Base-by-base conservation (phyloP, 2,329 filamentous ascomycete genomes). In the Xylaria sp. region DNA sequence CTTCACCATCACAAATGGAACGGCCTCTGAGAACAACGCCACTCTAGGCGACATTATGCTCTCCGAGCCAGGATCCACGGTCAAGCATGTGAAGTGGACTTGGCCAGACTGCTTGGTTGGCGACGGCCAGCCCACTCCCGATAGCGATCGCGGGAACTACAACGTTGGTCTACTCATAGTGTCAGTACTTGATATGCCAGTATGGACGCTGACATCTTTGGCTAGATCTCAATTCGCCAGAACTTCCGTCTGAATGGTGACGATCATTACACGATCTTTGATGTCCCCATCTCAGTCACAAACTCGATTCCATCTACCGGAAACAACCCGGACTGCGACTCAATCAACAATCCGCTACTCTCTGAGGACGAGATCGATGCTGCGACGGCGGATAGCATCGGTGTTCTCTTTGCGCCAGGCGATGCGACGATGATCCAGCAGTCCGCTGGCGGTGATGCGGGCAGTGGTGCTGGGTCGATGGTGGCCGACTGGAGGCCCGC, bases 11-110 rank as follows among this genome's bases (percentile, higher is more conserved):
- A 82, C 83, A 3, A 88, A 88, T 70, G 81, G 83, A 54, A 87
- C 84, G 2, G 78, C 78, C 4, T 74, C 78, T 2, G 71, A 72
- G 6, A 76, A 78, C 58, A 78, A 80, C 55, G 81, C 80, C 6
- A 86, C 80, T 49, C 72, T 86, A 5, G 83, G 83, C 1, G 77
- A 86, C 54, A 85, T 90, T 57, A 81, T 90, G 76, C 71, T 74
- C 34, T 83, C 87, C 63, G 86, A 90, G 68, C 73, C 79, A 0
- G 81, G 82, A 2, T 88, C 85, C 68, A 90, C 87, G 0, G 88
- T 90, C 49, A 90, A 90, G 70, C 87, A 90, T 69, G 79, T 90
- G 62, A 86, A 86, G 68, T 90, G 87, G 85, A 76, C 82, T 18
- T 90, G 87, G 87, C 87, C 88, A 0, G 80, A 82, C 59, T 90